Conservation (phyloP, 306 rosid genomes). For the Glycyrrhiza uralensis region DNA sequence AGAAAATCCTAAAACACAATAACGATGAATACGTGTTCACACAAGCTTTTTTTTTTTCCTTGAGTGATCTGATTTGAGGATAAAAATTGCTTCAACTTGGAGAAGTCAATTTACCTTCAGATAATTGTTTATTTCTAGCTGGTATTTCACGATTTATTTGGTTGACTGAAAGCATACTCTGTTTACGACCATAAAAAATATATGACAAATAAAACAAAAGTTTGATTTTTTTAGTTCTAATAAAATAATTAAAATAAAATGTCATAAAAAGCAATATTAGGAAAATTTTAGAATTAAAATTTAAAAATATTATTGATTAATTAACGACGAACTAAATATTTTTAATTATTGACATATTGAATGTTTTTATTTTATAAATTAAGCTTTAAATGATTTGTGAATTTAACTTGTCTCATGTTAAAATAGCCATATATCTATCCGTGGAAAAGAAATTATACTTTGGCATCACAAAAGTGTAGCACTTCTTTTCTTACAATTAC, state of each 20-base stretch:
- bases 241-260: no score
- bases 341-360: neutral
- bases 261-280: no score
- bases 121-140: neutral
- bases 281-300: no score
- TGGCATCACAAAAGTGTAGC: neutral
- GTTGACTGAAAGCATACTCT: neutral
- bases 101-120: neutral
- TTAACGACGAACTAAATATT: neutral
- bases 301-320: neutral
- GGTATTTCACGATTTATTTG: neutral
- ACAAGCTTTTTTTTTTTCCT: neutral
- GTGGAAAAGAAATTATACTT: neutral
- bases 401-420: neutral
- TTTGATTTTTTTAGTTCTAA: no score
- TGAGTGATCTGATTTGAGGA: neutral
- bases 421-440: neutral
- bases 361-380: neutral
- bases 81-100: neutral
- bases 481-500: neutral
- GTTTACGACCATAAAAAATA: neutral
- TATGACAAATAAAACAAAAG: no score
- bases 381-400: no score
- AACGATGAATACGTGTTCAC: neutral
- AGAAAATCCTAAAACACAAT: neutral